Evolutionary conservation across 176 grass and related monocot genomes (phyloP), one percentile per base, ranked within the genome.

Genomic region (Oryza punctata): DNA sequence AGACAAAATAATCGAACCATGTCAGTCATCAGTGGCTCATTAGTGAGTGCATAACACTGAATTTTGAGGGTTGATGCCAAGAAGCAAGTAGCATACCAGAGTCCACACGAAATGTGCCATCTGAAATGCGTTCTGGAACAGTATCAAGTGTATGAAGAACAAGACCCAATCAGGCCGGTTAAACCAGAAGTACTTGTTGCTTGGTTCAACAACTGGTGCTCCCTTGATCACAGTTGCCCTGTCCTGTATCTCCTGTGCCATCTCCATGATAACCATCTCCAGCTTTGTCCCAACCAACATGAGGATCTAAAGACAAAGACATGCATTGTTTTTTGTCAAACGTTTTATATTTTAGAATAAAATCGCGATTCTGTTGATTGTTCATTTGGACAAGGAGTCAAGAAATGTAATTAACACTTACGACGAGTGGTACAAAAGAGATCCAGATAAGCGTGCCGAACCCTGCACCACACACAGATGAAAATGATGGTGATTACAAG

Each of bases 61-160:
- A 0, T 38, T 38, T 21, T n/a, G 52, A 57, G 1, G 40, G 11
- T 9, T 78, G 37, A 26, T n/a, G 63, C 33, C 60, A 63, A 67
- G 23, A 65, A 10, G 0, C 30, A 74, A 35, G 44, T 59, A 16
- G 1, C 81, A 11, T 90, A 95, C 93, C 93, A 86, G 18, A 46
- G 88, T 83, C 96, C 96, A 98, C 1, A 98, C 66, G 70, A 93
- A 98, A 74, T 98, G 90, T 26, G 96, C 80, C 85, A 95, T 92
- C 77, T 95, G 96, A 67, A 95, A 98, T 35, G 96, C 96, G 33
- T 95, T 98, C 93, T 98, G 90, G 63, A 95, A 98, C 1, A 98
- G 70, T 19, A 87, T 93, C 5, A 98, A 30, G 61, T 98, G 96
- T 76, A 98, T 95, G 41, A 95, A 74, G 63, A 93, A 98, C 32